phyloP scores from a whole-genome alignment of 495 filamentous ascomycete species.

The Hypoxylon intermedium region DNA sequence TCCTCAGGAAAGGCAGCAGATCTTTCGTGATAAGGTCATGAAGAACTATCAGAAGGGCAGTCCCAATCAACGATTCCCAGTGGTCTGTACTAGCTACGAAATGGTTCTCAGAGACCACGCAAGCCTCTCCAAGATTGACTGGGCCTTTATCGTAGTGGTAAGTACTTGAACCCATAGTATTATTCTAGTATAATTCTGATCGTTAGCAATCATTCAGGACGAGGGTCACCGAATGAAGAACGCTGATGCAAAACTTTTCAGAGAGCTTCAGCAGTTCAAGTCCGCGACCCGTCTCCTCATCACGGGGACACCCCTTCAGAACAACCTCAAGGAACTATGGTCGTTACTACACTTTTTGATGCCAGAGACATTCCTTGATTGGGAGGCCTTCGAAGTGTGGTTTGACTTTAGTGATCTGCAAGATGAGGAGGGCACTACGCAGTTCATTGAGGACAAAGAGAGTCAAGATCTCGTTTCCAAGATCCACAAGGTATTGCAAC shows the following conservation, averaged over 20 bases:
- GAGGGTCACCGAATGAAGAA: conserved; percentile 99
- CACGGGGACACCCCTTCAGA: conserved; percentile 93
- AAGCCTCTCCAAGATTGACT: conserved; percentile 78
- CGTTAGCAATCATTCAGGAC: conserved; percentile 62
- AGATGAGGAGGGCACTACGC: conserved; percentile 71
- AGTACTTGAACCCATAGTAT: conserved; percentile 39
- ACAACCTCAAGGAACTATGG: conserved; percentile 95
- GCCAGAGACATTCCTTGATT: conserved; percentile 87
- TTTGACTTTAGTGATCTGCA: conserved; percentile 93
- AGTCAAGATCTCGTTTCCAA: conserved; percentile 85
- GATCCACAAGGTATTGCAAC: conserved; percentile 91
- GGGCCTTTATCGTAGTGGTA: conserved; percentile 97
- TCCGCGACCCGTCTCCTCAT: conserved; percentile 91
- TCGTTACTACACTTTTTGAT: conserved; percentile 93
- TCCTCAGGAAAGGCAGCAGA: conserved; percentile 72
- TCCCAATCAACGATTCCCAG: conserved; percentile 72
- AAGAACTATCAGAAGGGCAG: conserved; percentile 56
- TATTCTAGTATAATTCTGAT: background rate
- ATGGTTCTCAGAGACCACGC: conserved; percentile 92
- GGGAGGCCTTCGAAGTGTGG: conserved; percentile 89
- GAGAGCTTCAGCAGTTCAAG: conserved; percentile 82
- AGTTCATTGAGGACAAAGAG: conserved; percentile 76
- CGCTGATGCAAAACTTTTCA: conserved; percentile 89
- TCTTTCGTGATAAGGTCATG: conserved; percentile 70
- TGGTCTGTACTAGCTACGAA: conserved; percentile 93